Evolutionary conservation across 805 yeast species (phyloP).

Genomic region (Metschnikowia rubicola): DNA sequence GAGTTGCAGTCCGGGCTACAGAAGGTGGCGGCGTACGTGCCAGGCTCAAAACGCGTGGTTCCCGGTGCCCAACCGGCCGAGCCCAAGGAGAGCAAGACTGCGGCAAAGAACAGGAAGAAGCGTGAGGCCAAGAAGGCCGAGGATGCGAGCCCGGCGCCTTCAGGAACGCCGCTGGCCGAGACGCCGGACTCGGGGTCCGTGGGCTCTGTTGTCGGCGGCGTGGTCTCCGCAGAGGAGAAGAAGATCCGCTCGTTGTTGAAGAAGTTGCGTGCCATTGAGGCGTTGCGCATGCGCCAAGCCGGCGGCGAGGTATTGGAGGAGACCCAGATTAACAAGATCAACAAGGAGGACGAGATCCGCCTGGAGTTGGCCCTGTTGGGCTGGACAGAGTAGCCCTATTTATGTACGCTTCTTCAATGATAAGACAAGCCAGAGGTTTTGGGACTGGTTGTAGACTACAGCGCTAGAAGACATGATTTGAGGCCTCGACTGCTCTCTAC

Average conservation of each 20-base stretch:
- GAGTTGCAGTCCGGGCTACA: conserved; percentile 36
- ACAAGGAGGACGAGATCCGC: conserved; percentile 79
- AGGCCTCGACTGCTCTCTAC: no score
- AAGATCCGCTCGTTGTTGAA: conserved; percentile 85
- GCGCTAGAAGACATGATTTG: no score
- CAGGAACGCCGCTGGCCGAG: conserved; percentile 1
- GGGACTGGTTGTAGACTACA: no score
- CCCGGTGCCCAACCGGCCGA: conserved; percentile 51
- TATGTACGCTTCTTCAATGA: not conserved
- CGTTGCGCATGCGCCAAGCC: conserved; percentile 79
- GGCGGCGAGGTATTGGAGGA: conserved; percentile 84
- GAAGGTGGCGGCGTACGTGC: conserved; percentile 21
- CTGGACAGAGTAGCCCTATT: conserved; percentile 39
- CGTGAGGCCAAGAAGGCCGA: conserved; percentile 54
- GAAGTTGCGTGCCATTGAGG: conserved; percentile 93
- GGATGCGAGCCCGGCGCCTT: not conserved
- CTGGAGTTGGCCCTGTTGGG: conserved; percentile 74
- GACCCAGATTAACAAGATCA: conserved; percentile 86
- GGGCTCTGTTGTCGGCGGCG: conserved; percentile 56
- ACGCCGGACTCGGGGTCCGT: conserved; percentile 8
- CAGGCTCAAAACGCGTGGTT: conserved; percentile 35
- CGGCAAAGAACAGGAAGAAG: conserved; percentile 74
- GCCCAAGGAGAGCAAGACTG: conserved; percentile 53
- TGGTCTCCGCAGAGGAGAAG: conserved; percentile 79
- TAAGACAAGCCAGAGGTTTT: no score